Evolutionary conservation across 1,284 basidiomycete species (phyloP), one percentile per base, ranked within the genome.

Genomic region (Sparassis latifolia): DNA sequence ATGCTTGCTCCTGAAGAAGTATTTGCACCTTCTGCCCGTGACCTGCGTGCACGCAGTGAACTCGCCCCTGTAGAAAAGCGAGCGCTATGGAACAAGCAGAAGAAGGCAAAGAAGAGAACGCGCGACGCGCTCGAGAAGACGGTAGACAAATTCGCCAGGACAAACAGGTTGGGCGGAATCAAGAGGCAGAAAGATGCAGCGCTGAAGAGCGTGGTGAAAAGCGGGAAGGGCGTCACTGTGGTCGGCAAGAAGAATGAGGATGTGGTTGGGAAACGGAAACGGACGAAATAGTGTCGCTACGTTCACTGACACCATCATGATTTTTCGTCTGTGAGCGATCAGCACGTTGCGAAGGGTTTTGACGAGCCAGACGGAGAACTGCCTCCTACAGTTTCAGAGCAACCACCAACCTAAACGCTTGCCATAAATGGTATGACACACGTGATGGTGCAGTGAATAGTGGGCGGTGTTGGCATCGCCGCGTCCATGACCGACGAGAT

Each of bases 1-100:
- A 88, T 94, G 77, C 80, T 99, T 47, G 93, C 97, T 0, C 97
- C 97, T 0, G 92, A 98, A 65, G 97, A 99, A 70, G 73, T 99
- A 33, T 91, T 89, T 60, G 73, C 82, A 0, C 77, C 88, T 0
- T 65, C 73, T 3, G 60, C 79, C 0, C 68, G 77, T 7, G 76
- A 80, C 43, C 72, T 80, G 42, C 80, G 81, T 39, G 75, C 82
- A 3, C 79, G 82, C 44, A 85, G 82, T 49, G 96, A 98, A 66
- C 75, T 97, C 54, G 92, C 91, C 4, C 91, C 94, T 0, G 70
- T 75, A 31, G 88, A 97, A 70, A 97, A 97, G 69, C 83, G 84
- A 47, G 71, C 82, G 1, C 68, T 82, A 46, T 80, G 84, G 46
- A 76, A 77, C 54, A 92, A 89, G 65, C 77, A 83, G 53, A 80